Evolutionary conservation across 1,139 yeast species (phyloP).

Genomic region (Candida gigantensis): DNA sequence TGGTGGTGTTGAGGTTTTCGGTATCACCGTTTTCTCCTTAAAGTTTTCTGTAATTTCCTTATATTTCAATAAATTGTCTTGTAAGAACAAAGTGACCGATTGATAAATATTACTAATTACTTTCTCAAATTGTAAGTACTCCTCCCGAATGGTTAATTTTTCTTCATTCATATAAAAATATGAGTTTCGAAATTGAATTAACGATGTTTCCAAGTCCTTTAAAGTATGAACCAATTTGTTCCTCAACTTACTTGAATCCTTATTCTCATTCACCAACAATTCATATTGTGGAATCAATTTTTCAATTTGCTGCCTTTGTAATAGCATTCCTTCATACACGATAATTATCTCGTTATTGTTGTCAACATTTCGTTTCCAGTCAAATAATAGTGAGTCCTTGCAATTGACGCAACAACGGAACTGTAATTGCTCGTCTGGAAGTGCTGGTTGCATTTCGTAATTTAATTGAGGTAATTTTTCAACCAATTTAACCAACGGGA

Average conservation of each 20-base stretch:
- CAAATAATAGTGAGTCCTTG: slow-evolving; percentile 59
- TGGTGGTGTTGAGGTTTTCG: slow-evolving; percentile 1
- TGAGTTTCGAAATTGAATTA: slow-evolving; percentile 26
- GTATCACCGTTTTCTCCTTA: slow-evolving; percentile 17
- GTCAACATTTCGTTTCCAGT: slow-evolving; percentile 46
- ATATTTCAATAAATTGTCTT: slow-evolving; percentile 31
- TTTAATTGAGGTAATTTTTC: slow-evolving; percentile 41
- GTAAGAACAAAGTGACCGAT: slow-evolving; percentile 34
- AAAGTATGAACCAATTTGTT: slow-evolving; percentile 28
- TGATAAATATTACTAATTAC: slow-evolving; percentile 38
- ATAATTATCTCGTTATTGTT: slow-evolving; percentile 23
- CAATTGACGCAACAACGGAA: slow-evolving; percentile 68
- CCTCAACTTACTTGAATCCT: slow-evolving; percentile 21
- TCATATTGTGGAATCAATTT: slow-evolving; percentile 34
- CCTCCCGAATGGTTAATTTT: slow-evolving; percentile 19
- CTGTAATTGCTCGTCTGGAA: slow-evolving; percentile 16
- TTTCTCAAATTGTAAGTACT: slow-evolving; percentile 18
- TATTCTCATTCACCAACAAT: slow-evolving; percentile 13
- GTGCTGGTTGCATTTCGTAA: slow-evolving; percentile 27
- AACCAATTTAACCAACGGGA: slow-evolving; percentile 56
- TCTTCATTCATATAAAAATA: slow-evolving; percentile 22
- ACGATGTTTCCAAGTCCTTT: slow-evolving; percentile 37
- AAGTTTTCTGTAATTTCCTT: slow-evolving; percentile 28
- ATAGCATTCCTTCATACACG: slow-evolving; percentile 33
- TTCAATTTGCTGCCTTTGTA: slow-evolving; percentile 35